phyloP scores from a whole-genome alignment of 495 filamentous ascomycete species.

The Aspergillus bridgeri region DNA sequence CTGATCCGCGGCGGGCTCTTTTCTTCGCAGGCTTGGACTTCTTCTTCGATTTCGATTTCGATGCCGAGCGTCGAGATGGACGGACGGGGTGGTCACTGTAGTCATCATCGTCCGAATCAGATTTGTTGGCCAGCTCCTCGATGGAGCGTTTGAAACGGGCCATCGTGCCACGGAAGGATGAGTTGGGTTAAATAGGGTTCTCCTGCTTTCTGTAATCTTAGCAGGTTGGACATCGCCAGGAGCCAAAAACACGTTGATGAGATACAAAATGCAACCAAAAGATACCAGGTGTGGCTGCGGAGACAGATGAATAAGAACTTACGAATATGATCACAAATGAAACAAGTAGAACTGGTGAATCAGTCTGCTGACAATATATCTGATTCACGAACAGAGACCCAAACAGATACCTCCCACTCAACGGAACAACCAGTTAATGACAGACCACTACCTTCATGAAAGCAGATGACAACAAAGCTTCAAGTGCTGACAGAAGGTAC shows the following conservation, averaged over 20 bases:
- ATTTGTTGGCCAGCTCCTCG: slow-evolving; percentile 74
- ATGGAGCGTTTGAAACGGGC: slow-evolving; percentile 63
- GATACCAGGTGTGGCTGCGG: neutral
- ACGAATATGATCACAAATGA: neutral
- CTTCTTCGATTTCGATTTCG: slow-evolving; percentile 42
- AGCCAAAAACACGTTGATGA: neutral
- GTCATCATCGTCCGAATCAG: slow-evolving; percentile 80
- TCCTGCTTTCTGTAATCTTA: slow-evolving; percentile 13
- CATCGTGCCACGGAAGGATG: slow-evolving; percentile 34
- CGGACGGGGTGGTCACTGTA: slow-evolving; percentile 50
- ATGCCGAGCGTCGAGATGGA: slow-evolving; percentile 31
- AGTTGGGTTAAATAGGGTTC: slow-evolving; percentile 13
- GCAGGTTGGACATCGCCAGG: neutral
- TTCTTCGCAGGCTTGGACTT: slow-evolving; percentile 47
- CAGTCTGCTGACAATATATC: neutral
- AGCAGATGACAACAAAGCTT: neutral
- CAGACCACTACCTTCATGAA: neutral
- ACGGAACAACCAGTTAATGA: neutral
- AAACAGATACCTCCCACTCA: neutral
- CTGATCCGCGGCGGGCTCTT: slow-evolving; percentile 54
- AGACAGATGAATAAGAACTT: neutral
- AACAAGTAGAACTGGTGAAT: neutral
- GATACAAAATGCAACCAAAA: neutral
- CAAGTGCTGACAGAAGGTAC: slow-evolving; percentile 3
- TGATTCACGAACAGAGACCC: neutral